phyloP scores from a whole-genome alignment of 179 eudicot species.

The Actinidia arguta region DNA sequence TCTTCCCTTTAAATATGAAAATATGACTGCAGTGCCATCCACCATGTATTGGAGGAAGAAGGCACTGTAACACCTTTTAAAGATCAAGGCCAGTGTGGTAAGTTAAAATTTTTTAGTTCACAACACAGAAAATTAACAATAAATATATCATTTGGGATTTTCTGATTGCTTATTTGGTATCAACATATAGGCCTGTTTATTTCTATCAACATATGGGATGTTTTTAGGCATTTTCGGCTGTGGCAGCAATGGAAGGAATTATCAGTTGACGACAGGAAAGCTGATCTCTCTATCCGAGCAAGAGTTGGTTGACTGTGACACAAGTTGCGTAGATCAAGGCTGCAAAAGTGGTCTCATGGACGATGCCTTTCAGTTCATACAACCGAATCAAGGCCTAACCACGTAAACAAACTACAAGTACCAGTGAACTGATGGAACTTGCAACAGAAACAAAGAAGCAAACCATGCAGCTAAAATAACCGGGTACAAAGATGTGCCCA shows the following conservation, averaged over 20 bases:
- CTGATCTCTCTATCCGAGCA: slow-evolving; percentile 1
- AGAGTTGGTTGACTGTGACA: background rate
- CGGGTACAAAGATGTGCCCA: background rate
- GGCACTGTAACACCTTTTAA: slow-evolving; percentile 6
- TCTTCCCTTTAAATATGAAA: slow-evolving; percentile 11
- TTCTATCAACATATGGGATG: no score
- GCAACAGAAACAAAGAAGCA: background rate
- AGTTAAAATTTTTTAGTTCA: background rate
- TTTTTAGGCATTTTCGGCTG: background rate
- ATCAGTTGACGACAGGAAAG: background rate
- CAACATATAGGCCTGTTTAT: no score
- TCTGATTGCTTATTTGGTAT: background rate
- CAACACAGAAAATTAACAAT: background rate
- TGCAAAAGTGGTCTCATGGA: slow-evolving; percentile 1
- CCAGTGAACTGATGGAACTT: background rate
- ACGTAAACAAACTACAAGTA: background rate
- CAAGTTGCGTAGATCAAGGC: background rate
- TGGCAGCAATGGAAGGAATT: slow-evolving; percentile 4
- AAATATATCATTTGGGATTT: background rate
- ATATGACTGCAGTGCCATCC: background rate
- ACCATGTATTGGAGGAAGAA: slow-evolving; percentile 11
- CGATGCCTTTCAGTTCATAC: background rate
- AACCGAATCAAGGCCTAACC: background rate
- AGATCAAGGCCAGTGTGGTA: slow-evolving; percentile 16
- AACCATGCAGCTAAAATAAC: background rate